A percentile compares a stretch with the other conserved stretches of the same genome.
These are phyloP conservation scores for Leccinum pachyderme DNA, from an alignment of 1,284 basidiomycete genomes.

Conservation along the genomic window DNA sequence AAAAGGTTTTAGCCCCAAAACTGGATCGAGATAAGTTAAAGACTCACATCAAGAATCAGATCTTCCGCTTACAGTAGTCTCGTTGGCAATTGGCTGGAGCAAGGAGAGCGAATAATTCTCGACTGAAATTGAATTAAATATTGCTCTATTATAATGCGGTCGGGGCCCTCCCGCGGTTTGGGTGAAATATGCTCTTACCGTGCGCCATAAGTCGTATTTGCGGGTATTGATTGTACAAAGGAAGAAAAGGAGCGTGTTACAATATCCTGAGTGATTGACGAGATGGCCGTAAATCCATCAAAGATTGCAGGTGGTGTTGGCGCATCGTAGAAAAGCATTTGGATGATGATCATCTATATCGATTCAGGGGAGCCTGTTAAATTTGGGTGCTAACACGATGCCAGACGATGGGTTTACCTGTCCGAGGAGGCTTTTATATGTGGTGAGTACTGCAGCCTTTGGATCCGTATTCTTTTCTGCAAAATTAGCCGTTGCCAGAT, in stretches of 20 bases:
- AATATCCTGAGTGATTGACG: conserved; percentile 29
- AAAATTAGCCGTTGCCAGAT: conserved; percentile 49
- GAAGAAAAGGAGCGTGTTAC: conserved; percentile 34
- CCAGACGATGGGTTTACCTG: conserved; percentile 26
- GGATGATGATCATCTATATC: conserved; percentile 34
- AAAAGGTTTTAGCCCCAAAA: conserved; percentile 1
- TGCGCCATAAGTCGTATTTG: conserved; percentile 4
- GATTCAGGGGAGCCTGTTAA: not conserved
- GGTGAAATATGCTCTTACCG: conserved; percentile 3
- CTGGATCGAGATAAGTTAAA: not conserved
- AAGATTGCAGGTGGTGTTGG: conserved; percentile 47
- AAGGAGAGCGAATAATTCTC: conserved; percentile 3
- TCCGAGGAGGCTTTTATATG: conserved; percentile 40
- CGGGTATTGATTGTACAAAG: conserved; percentile 15
- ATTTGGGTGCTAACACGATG: not conserved
- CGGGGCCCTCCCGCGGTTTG: not conserved
- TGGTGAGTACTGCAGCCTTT: conserved; percentile 54
- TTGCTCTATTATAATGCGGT: not conserved
- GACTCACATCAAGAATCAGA: not conserved
- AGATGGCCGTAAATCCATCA: conserved; percentile 40
- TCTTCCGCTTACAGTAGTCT: conserved; percentile 5
- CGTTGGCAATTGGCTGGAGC: conserved; percentile 7
- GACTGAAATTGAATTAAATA: conserved; percentile 14
- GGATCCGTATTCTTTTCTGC: conserved; percentile 48
- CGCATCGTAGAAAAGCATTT: conserved; percentile 51